A percentile compares a stretch with the other conserved stretches of the same genome.
phyloP scores from a whole-genome alignment of 805 yeast species.

The Kregervanrija delftensis region DNA sequence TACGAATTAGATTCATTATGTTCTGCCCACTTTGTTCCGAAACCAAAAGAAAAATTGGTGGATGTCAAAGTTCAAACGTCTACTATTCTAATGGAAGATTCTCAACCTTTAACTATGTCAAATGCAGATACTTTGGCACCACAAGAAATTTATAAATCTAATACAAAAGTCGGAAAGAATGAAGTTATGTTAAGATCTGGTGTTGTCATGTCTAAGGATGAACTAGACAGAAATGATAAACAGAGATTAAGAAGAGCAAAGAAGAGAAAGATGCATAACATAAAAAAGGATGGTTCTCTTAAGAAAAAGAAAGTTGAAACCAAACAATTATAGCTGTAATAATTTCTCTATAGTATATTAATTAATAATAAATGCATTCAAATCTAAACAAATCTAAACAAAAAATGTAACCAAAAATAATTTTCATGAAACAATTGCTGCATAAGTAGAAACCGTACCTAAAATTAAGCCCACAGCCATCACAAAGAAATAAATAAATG shows the following conservation, averaged over 20 bases:
- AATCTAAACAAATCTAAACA: too few relatives aligned
- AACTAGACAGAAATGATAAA: slow-evolving; percentile 76
- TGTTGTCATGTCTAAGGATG: slow-evolving; percentile 72
- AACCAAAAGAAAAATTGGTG: slow-evolving; percentile 72
- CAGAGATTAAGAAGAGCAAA: slow-evolving; percentile 80
- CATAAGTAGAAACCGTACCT: slow-evolving; percentile 57
- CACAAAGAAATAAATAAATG: slow-evolving; percentile 34
- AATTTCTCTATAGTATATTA: too few relatives aligned
- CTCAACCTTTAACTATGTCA: slow-evolving; percentile 83
- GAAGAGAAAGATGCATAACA: slow-evolving; percentile 57
- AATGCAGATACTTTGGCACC: slow-evolving; percentile 80
- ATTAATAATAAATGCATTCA: too few relatives aligned
- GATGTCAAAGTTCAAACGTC: slow-evolving; percentile 80
- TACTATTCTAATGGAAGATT: slow-evolving; percentile 88
- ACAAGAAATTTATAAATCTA: slow-evolving; percentile 73
- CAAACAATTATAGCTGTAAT: slow-evolving; percentile 7
- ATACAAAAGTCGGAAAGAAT: slow-evolving; percentile 36
- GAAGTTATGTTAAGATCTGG: slow-evolving; percentile 74
- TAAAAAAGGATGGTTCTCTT: slow-evolving; percentile 21
- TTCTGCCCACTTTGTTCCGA: slow-evolving; percentile 93
- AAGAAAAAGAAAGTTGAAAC: slow-evolving; percentile 23
- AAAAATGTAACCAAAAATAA: too few relatives aligned
- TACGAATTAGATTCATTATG: slow-evolving; percentile 81
- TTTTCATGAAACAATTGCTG: slow-evolving; percentile 29
- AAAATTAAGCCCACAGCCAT: slow-evolving; percentile 41